phyloP scores from a whole-genome alignment of 1,284 basidiomycete genomes.

The Naganishia liquefaciens region DNA sequence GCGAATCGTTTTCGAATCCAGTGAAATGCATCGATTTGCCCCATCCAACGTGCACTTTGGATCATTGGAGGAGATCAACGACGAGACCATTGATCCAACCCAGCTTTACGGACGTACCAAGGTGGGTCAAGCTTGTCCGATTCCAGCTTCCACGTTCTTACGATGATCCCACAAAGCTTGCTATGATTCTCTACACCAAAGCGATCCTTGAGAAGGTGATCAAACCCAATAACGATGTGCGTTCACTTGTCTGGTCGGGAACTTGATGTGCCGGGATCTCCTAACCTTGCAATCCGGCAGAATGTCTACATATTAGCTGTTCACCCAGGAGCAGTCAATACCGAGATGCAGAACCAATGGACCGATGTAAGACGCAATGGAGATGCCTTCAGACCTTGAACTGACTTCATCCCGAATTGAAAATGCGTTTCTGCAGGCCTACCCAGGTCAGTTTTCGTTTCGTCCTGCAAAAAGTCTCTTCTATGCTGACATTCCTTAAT shows the following conservation, averaged over 20 bases:
- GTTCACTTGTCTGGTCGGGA: too few relatives aligned
- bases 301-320: slow-evolving; percentile 53
- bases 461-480: slow-evolving; percentile 34
- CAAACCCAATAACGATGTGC: slow-evolving; percentile 44
- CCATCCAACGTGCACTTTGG: slow-evolving; percentile 49
- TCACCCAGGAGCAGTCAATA: slow-evolving; percentile 57
- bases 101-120: slow-evolving; percentile 56
- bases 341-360: slow-evolving; percentile 54
- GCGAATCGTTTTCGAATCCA: slow-evolving; percentile 56
- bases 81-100: slow-evolving; percentile 48
- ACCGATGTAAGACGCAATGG: slow-evolving; percentile 15
- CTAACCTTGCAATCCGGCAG: not conserved
- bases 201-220: slow-evolving; percentile 54
- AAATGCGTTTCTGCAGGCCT: not conserved
- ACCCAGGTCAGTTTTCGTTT: not conserved
- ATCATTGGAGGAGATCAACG: slow-evolving; percentile 55
- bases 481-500: slow-evolving; percentile 52
- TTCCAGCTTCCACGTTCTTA: not conserved
- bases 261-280: too few relatives aligned
- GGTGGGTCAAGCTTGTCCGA: slow-evolving; percentile 7
- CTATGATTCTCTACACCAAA: slow-evolving; percentile 56
- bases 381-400: too few relatives aligned
- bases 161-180: slow-evolving; percentile 40
- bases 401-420: too few relatives aligned
- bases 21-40: slow-evolving; percentile 52